A percentile compares a stretch with the other conserved stretches of the same genome.
These are phyloP conservation scores for Mycena metata DNA, from an alignment of 768 basidiomycete species.

Conservation along the genomic window DNA sequence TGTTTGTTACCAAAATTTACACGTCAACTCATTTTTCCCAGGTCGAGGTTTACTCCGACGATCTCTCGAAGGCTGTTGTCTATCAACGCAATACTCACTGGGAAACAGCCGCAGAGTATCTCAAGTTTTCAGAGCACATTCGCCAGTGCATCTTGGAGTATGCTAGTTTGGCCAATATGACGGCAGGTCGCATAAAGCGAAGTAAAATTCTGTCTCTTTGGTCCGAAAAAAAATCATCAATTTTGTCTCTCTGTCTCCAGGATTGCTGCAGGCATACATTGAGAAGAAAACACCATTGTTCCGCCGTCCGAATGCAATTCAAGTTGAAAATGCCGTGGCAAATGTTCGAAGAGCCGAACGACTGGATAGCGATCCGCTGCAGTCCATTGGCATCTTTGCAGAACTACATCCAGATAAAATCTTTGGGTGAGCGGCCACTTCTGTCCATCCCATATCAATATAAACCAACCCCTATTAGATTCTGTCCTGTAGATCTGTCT, in stretches of 20 bases:
- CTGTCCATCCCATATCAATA: no score
- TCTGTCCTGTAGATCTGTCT: constrained; percentile 1
- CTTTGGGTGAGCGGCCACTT: not conserved
- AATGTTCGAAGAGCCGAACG: constrained; percentile 8
- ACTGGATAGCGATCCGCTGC: constrained; percentile 5
- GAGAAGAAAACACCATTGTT: not conserved
- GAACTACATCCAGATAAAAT: constrained; percentile 9
- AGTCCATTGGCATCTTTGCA: constrained; percentile 6
- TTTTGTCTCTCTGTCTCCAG: no score
- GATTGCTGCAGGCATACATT: not conserved
- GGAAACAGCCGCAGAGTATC: not conserved
- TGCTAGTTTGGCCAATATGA: not conserved
- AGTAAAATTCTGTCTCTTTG: no score
- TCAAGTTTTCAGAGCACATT: not conserved
- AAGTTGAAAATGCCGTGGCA: constrained; percentile 9
- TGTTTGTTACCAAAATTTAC: not conserved
- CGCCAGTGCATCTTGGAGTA: constrained; percentile 19
- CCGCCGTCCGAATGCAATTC: not conserved
- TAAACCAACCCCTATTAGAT: constrained; percentile 9
- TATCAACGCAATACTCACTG: not conserved
- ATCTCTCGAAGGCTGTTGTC: not conserved
- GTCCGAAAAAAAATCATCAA: no score
- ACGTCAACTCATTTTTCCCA: not conserved
- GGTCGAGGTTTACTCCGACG: constrained; percentile 6
- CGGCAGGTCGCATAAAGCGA: not conserved